Evolutionary conservation across 1,139 yeast species (phyloP), one percentile per base, ranked within the genome.

Genomic region (Kodamaea sp.): DNA sequence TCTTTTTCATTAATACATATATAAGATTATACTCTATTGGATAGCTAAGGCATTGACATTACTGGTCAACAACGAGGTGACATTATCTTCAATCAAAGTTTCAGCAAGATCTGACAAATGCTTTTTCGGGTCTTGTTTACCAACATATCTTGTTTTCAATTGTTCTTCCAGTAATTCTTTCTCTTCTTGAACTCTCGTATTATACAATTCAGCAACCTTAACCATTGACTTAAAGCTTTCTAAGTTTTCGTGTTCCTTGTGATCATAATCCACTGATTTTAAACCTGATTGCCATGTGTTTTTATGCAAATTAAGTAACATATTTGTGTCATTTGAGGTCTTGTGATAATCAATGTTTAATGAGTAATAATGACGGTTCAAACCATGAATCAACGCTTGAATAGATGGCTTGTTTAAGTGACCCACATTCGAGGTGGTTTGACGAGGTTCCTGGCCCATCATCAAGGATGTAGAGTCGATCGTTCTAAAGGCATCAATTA

Each of bases 371-470:
- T 89, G 96, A 58, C 98, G 90, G 67, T 94, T 94, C 53, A 94
- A 76, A 2, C 98, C 98, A 58, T 94, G 99, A 50, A 94, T 89
- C 58, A 94, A 75, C 1, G 98, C 97, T 65, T 92, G 97, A 54
- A 94, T 90, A 26, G 95, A 85, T n/a, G 98, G 97, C 62, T 94
- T 94, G 65, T 92, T 90, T 63, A 94, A 75, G 54, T 90, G 88
- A 33, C 98, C 98, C 36, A 90, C 84, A 58, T 92, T 94, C 24
- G 97, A 88, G 3, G 98, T 94, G 12, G 97, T 84, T 62, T 92
- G 98, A 60, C 99, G 84, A 39, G 98, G 97, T 63, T 94, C 99
- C 61, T 87, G 95, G 41, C 96, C 96, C 79, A 89, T 79, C 94
- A 94, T 87, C 54, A 89, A 68, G 8, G 92, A 78, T 35, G 90